phyloP scores from a whole-genome alignment of 1,284 basidiomycete genomes.

The Trametes versicolor region DNA sequence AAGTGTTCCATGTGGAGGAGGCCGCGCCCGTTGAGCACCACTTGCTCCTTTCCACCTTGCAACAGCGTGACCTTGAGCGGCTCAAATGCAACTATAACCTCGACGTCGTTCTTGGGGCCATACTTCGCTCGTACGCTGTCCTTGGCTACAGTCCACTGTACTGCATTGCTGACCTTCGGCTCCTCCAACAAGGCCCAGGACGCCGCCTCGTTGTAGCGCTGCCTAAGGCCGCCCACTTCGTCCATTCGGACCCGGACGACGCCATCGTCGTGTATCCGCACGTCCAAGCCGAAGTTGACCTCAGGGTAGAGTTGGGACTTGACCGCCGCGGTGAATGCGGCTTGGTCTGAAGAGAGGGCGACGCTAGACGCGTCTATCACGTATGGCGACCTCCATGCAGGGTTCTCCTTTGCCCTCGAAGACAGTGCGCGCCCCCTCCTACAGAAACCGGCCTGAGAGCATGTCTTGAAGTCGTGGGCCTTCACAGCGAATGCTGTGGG shows the following conservation, averaged over 20 bases:
- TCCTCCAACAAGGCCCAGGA: conserved; percentile 85
- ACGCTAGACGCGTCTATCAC: conserved; percentile 68
- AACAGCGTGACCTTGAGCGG: conserved; percentile 81
- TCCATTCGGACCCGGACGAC: conserved; percentile 89
- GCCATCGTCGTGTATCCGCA: conserved; percentile 86
- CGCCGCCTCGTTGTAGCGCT: conserved; percentile 90
- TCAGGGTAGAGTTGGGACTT: conserved; percentile 85
- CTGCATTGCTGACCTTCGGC: conserved; percentile 63
- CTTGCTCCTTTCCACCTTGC: conserved; percentile 81
- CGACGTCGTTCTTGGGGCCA: conserved; percentile 65
- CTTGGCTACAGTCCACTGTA: conserved; percentile 72
- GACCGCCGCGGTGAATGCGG: conserved; percentile 75
- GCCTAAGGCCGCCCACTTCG: conserved; percentile 79
- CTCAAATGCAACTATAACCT: conserved; percentile 74
- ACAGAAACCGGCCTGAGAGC: conserved; percentile 91
- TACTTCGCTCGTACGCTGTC: conserved; percentile 67
- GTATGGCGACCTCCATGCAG: conserved; percentile 87
- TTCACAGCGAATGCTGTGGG: conserved; percentile 65
- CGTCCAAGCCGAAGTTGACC: conserved; percentile 81
- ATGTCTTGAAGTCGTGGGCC: conserved; percentile 90
- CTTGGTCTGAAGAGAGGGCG: conserved; percentile 59
- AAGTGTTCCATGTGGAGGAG: conserved; percentile 99
- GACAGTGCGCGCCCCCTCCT: conserved; percentile 86
- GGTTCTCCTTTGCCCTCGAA: conserved; percentile 63
- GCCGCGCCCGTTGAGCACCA: conserved; percentile 90